Base-by-base conservation (phyloP, 2,329 filamentous ascomycete genomes). In the Fusarium sp. region DNA sequence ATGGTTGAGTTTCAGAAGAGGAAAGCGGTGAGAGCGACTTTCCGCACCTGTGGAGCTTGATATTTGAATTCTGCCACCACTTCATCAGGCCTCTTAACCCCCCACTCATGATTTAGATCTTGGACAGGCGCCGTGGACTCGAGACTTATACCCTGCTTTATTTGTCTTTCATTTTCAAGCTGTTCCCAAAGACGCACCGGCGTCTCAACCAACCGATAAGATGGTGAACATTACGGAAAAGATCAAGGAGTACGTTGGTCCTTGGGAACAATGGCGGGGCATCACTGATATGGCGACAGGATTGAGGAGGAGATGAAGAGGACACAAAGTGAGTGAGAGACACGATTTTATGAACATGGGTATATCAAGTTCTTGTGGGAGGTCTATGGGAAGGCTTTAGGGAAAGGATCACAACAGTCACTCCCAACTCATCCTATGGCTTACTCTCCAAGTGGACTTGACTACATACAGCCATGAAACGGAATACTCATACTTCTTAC, bases 161-260 rank as follows among this genome's bases (percentile, higher is more conserved):
- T 42, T 67, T 64, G 8, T 27, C 27, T 53, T 60, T 53, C 12
- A 46, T 67, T 66, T 15, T 29, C 24, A 16, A 50, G n/a, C n/a
- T 56, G 56, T 61, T 57, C 66, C 45, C 42, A 62, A 61, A 70
- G 73, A 52, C 74, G 74, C 65, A 65, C 60, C 59, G 5, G 62
- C 71, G 73, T 70, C 56, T 75, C 57, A 42, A 77, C 77, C 67
- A 68, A 61, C 66, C 71, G 70, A 59, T 82, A 88, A 84, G 77
- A 99, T 99, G 96, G 96, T 98, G 82, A 98, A 98, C 86, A 99
- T 99, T 74, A 98, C 96, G 73, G 97, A 99, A 59, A 98, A 97
- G 88, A 99, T 99, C 86, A 99, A 99, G 88, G 96, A 98, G 95
- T 97, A 83, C 78, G 91, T 80, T 22, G 30, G 22, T 20, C 32